A percentile compares a stretch with the other conserved stretches of the same genome.
phyloP scores from a whole-genome alignment of 2,329 filamentous ascomycete species.

The Cadophora luteo-olivacea region DNA sequence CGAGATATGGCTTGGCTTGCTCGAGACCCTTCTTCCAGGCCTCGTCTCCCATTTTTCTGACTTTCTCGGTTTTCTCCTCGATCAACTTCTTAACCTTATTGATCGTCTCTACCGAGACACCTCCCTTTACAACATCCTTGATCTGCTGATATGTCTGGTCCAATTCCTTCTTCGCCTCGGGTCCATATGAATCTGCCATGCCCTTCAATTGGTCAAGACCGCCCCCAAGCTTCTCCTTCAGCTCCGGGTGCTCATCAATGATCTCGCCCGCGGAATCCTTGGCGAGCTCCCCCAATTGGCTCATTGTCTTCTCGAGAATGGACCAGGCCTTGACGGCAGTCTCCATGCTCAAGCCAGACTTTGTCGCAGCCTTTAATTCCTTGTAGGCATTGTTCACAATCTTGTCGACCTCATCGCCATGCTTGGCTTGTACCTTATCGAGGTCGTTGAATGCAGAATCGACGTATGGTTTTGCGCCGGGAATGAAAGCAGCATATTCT shows the following conservation, averaged over 20 bases:
- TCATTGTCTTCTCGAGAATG: slow-evolving; percentile 66
- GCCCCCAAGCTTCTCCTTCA: slow-evolving; percentile 75
- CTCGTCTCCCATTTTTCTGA: slow-evolving; percentile 73
- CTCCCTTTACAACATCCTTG: slow-evolving; percentile 66
- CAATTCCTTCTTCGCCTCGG: slow-evolving; percentile 78
- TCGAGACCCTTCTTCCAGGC: slow-evolving; percentile 75
- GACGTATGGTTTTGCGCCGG: slow-evolving; percentile 72
- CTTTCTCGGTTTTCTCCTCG: slow-evolving; percentile 71
- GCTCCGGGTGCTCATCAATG: slow-evolving; percentile 73
- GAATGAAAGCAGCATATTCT: slow-evolving; percentile 73
- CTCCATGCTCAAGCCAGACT: slow-evolving; percentile 65
- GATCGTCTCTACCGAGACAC: slow-evolving; percentile 59
- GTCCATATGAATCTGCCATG: slow-evolving; percentile 73
- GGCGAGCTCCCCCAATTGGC: slow-evolving; percentile 65
- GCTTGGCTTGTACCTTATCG: slow-evolving; percentile 70
- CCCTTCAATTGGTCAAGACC: slow-evolving; percentile 72
- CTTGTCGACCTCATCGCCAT: slow-evolving; percentile 72
- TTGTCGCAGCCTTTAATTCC: slow-evolving; percentile 67
- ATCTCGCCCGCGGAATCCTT: slow-evolving; percentile 69
- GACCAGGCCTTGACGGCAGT: slow-evolving; percentile 67
- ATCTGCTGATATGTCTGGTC: slow-evolving; percentile 75
- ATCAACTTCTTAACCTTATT: slow-evolving; percentile 67
- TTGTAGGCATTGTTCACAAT: slow-evolving; percentile 72
- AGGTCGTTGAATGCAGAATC: slow-evolving; percentile 74
- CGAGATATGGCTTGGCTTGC: slow-evolving; percentile 73